Evolutionary conservation across 345 rosid species (phyloP), one percentile per base, ranked within the genome.

Genomic region (Syzygium jambos): DNA sequence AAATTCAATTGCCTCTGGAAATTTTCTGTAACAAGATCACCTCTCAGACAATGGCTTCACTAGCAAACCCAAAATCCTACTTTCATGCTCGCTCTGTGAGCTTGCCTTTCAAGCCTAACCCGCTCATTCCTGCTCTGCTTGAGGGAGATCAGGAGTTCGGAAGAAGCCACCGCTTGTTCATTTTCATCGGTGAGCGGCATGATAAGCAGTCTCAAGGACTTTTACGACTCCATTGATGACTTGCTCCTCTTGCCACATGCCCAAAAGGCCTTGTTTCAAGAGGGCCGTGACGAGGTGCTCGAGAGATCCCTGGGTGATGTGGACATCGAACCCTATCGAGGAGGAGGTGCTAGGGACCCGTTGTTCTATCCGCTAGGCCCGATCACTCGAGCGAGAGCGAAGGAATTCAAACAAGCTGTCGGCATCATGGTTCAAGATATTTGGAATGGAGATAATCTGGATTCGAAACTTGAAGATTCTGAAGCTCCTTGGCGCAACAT

Each of bases 231-330:
- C 49, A 90, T 91, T n/a, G 87, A 89, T 5, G 49, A 86, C 59
- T 84, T 86, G 54, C 90, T 92, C 29, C 84, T 34, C 22, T 55
- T 92, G 85, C 92, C 90, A 49, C 84, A 19, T 1, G 54, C 86
- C 15, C 89, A 84, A 49, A 85, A 89, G 21, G 89, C 65, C 27
- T 80, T 89, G 29, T 46, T 84, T 29, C 88, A 88, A 55, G 87
- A 86, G 19, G 19, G 38, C 63, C 9, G 46, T 2, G 88, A 89
- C 59, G 83, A 83, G 87, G 38, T 91, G 29, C 86, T 89, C n/a
- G 88, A 90, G 56, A 65, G 54, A 82, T 90, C 89, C 85, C 93
- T 91, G 21, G 25, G 87, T 85, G n/a, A n/a, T n/a, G n/a, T n/a
- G n/a, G n/a, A n/a, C n/a, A n/a, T n/a, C n/a, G n/a, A n/a, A n/a